Conservation (phyloP, 768 basidiomycete genomes). For the Hemileccinum impolitum region DNA sequence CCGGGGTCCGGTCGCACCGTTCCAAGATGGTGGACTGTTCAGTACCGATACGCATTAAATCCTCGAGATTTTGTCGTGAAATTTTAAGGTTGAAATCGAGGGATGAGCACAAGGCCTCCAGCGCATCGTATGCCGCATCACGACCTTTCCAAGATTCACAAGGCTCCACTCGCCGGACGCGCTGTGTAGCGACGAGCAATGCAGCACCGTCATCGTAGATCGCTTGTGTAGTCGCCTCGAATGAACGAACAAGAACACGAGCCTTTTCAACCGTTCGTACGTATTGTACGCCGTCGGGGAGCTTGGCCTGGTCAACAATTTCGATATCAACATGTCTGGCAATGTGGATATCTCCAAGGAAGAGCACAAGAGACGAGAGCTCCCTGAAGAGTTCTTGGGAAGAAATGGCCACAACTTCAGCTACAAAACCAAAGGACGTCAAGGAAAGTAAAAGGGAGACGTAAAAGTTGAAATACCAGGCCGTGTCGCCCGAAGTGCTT, state of each 20-base stretch:
- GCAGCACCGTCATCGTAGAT: slow-evolving; percentile 47
- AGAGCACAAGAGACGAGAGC: slow-evolving; percentile 39
- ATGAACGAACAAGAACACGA: slow-evolving; percentile 41
- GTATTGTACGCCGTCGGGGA: slow-evolving; percentile 37
- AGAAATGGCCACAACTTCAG: slow-evolving; percentile 20
- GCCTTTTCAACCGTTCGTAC: slow-evolving; percentile 44
- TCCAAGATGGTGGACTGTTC: slow-evolving; percentile 41
- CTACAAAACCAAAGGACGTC: slow-evolving; percentile 9
- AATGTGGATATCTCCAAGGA: slow-evolving; percentile 48
- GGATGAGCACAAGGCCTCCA: slow-evolving; percentile 29
- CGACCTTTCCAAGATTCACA: slow-evolving; percentile 23
- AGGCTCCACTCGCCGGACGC: slow-evolving; percentile 24
- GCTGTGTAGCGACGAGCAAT: slow-evolving; percentile 41
- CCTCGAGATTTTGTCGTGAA: slow-evolving; percentile 37
- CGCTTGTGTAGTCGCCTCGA: slow-evolving; percentile 48
- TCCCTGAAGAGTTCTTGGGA: slow-evolving; percentile 35
- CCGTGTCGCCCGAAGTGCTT: slow-evolving; percentile 15
- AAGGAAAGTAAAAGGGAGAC: background rate
- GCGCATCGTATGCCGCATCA: slow-evolving; percentile 24
- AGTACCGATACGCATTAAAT: slow-evolving; percentile 34
- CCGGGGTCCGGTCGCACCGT: slow-evolving; percentile 37
- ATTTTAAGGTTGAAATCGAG: slow-evolving; percentile 35
- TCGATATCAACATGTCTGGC: slow-evolving; percentile 53
- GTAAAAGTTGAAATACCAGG: slow-evolving; percentile 15
- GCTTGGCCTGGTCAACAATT: slow-evolving; percentile 31